Conservation (phyloP, 352 stramenopile species). For the Globisporangium takayamanum region DNA sequence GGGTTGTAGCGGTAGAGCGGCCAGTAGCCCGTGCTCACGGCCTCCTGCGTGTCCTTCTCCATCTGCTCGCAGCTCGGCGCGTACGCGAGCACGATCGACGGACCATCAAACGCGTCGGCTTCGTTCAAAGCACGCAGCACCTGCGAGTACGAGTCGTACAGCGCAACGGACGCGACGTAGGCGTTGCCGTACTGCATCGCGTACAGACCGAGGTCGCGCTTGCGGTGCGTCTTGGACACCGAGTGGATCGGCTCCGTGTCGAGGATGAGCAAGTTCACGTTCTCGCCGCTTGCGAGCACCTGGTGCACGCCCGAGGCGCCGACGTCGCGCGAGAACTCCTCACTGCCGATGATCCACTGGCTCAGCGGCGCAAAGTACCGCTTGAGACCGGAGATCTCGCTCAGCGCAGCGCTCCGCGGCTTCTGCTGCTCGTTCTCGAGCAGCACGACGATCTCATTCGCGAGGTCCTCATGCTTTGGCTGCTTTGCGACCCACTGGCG, state of each 20-base stretch:
- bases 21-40: conserved; percentile 87
- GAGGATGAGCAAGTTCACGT: conserved; percentile 72
- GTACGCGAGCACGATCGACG: conserved; percentile 89
- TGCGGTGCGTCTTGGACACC: conserved; percentile 65
- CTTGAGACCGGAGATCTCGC: conserved; percentile 46
- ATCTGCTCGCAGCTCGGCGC: conserved; percentile 75
- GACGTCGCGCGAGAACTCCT: conserved; percentile 69
- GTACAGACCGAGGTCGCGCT: conserved; percentile 89
- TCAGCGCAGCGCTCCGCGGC: conserved; percentile 20
- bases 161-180: conserved; percentile 88
- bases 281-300: conserved; percentile 64
- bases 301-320: conserved; percentile 67
- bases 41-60: conserved; percentile 86
- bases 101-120: conserved; percentile 84
- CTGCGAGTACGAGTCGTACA: conserved; percentile 87
- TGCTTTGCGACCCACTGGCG: conserved; percentile 41
- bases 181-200: conserved; percentile 93
- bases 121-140: conserved; percentile 88
- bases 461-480: conserved; percentile 49
- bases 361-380: conserved; percentile 60
- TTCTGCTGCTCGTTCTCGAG: conserved; percentile 55
- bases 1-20: conserved; percentile 92
- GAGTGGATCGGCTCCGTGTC: conserved; percentile 70
- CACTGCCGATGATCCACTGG: conserved; percentile 76
- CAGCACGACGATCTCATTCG: conserved; percentile 57